A percentile compares a stretch with the other conserved stretches of the same genome.
Conservation (phyloP, 2,329 filamentous ascomycete genomes). For the Claviceps lovelessii region DNA sequence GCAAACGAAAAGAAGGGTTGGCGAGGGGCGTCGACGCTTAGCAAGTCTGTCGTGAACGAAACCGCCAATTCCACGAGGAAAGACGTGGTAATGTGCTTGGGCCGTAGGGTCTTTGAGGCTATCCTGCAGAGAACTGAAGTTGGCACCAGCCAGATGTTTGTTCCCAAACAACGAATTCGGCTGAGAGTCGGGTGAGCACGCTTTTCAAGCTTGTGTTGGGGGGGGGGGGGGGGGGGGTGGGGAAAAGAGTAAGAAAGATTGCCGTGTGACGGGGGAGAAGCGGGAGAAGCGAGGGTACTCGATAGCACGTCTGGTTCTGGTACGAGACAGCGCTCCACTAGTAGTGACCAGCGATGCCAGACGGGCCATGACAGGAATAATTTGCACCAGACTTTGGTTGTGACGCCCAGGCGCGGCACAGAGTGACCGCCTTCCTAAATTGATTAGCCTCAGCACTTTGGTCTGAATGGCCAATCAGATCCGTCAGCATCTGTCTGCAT, state of each 20-base stretch:
- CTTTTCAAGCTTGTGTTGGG: neutral
- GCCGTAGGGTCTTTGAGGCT: neutral
- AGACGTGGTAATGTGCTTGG: neutral
- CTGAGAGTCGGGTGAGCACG: neutral
- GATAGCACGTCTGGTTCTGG: neutral
- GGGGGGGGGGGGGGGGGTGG: neutral
- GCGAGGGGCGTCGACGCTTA: neutral
- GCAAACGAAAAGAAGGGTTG: constrained; percentile 4
- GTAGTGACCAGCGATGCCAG: neutral
- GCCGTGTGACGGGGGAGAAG: neutral
- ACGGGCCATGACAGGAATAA: neutral
- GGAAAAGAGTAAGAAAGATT: neutral
- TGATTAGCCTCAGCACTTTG: neutral
- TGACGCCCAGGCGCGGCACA: neutral
- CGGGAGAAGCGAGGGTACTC: constrained; percentile 1
- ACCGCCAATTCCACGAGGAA: neutral
- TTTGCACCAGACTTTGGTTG: neutral
- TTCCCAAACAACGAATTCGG: neutral
- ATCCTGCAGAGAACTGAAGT: neutral
- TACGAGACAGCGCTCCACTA: too few species aligned
- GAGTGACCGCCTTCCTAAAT: neutral
- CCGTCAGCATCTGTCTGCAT: neutral
- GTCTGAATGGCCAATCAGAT: neutral
- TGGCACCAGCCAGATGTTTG: neutral
- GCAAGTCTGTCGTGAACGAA: neutral